Evolutionary conservation across 1,139 yeast genomes (phyloP), one percentile per base, ranked within the genome.

Genomic region (Magnusiomyces sp.): DNA sequence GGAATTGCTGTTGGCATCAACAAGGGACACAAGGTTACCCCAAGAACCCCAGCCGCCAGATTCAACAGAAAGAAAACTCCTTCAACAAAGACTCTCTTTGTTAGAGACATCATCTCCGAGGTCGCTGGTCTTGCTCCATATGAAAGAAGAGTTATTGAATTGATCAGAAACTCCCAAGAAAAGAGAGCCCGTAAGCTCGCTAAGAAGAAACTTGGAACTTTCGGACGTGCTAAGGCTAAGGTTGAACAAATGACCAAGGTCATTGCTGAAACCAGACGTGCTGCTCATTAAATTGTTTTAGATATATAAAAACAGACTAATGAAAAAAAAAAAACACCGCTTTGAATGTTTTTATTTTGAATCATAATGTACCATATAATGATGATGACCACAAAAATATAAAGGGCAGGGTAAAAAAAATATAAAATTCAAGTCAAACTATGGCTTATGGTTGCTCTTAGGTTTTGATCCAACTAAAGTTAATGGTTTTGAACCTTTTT

Each of bases 171-270:
- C 81, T 92, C 97, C 72, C 96, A 96, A 83, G 99, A 94, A 80
- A 94, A 94, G 95, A 94, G 98, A 81, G 98, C 99, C 67, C 88
- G 94, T 87, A 94, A 94, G 89, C 90, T 94, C 73, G 97, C 97
- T 66, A 94, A 94, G 94, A 92, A 88, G 95, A 92, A 96, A 92
- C 88, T 94, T 74, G 99, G 99, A 78, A 89, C 98, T 69, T 95
- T 90, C 85, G 85, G 83, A 81, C 94, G 99, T 84, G 97, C 98
- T 71, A 87, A 88, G 84, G 94, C 87, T 74, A 94, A 94, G 89
- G 95, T 92, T 75, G 98, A 94, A 80, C 96, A 90, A 78, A 86
- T 94, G 92, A 87, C 80, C 83, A 76, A 79, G 73, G 81, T 92
- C 80, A 92, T 94, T 76, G 89, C 96, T 74, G 96, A 92, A 79